Conservation (phyloP, 1,284 basidiomycete species). For the Uromyces viciae-fabae region DNA sequence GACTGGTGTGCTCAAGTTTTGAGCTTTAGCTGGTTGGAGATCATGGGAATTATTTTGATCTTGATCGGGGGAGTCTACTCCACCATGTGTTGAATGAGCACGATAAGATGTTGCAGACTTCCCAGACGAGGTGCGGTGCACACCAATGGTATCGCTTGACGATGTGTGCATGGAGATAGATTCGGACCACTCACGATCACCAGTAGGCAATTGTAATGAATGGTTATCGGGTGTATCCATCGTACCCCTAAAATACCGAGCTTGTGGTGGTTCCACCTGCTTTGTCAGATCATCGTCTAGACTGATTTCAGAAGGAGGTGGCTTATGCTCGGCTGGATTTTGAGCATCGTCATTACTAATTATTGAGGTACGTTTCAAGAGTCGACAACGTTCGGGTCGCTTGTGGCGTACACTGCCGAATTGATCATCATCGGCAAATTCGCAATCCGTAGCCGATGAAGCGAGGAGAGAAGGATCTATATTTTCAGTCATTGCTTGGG, state of each 20-base stretch:
- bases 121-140: too few species aligned
- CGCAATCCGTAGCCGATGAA: background rate
- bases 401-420: conserved; percentile 34
- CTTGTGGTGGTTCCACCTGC: background rate
- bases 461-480: background rate
- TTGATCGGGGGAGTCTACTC: background rate
- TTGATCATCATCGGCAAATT: background rate
- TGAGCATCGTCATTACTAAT: background rate
- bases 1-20: conserved; percentile 28
- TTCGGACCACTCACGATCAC: conserved; percentile 20
- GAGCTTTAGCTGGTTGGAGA: background rate
- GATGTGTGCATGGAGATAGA: conserved; percentile 33
- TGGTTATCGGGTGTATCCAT: background rate
- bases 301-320: background rate
- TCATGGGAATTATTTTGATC: background rate
- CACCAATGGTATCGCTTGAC: conserved; percentile 37
- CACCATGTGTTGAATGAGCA: too few species aligned
- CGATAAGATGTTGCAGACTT: too few species aligned
- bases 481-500: background rate
- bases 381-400: conserved; percentile 20
- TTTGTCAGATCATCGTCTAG: background rate
- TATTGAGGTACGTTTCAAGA: background rate
- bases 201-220: background rate
- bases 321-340: background rate
- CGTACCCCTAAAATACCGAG: background rate